Conservation (phyloP, 805 yeast species). For the Isabelozyma heimii region DNA sequence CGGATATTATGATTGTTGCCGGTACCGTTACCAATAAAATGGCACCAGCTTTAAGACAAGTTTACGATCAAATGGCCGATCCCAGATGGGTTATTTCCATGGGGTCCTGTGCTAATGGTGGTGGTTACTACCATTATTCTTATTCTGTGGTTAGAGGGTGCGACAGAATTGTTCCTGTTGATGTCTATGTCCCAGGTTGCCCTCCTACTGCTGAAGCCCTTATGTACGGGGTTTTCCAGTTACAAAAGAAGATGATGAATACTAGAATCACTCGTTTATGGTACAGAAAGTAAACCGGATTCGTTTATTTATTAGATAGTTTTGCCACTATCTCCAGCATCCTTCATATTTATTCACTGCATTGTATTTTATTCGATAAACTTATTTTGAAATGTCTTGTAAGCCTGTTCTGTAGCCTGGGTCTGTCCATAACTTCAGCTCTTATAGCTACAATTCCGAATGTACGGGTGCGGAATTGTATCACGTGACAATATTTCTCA, state of each 20-base stretch:
- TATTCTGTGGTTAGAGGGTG: constrained; percentile 89
- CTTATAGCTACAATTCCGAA: too few species aligned
- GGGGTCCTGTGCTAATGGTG: constrained; percentile 95
- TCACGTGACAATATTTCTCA: not conserved
- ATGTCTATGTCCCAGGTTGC: constrained; percentile 89
- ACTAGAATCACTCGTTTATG: constrained; percentile 80
- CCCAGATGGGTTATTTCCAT: constrained; percentile 93
- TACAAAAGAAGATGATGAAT: constrained; percentile 86
- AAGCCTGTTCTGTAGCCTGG: too few species aligned
- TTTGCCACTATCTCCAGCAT: constrained; percentile 1
- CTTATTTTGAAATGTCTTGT: not conserved
- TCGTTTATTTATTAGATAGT: not conserved
- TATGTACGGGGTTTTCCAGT: constrained; percentile 85
- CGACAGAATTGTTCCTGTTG: constrained; percentile 85
- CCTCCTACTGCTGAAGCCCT: constrained; percentile 91
- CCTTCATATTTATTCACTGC: constrained; percentile 3
- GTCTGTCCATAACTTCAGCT: too few species aligned
- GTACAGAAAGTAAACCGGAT: constrained; percentile 54
- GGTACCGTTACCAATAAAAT: constrained; percentile 88
- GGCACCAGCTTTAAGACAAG: constrained; percentile 93
- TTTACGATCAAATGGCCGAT: constrained; percentile 91
- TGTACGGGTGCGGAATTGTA: too few species aligned
- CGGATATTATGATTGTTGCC: constrained; percentile 89
- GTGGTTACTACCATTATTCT: constrained; percentile 88
- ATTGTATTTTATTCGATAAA: constrained; percentile 4